Evolutionary conservation across 1,284 basidiomycete species (phyloP).

Genomic region (Veloporphyrellus conicus): DNA sequence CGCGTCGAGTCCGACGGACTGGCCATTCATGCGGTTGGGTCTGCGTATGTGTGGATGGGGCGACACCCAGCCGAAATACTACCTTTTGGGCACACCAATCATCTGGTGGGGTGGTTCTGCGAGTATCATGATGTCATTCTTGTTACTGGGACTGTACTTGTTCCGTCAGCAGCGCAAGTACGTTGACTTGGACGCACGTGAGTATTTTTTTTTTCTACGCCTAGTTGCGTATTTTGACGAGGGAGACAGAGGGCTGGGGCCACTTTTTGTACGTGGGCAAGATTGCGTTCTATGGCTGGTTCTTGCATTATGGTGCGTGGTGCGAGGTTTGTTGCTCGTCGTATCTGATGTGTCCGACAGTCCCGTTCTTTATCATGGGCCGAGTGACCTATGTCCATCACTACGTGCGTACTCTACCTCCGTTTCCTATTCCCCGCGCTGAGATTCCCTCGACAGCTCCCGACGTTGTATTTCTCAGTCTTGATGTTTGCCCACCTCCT

Average conservation of each 20-base stretch:
- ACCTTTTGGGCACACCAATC: constrained; percentile 87
- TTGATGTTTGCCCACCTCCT: constrained; percentile 87
- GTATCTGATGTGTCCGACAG: constrained; percentile 39
- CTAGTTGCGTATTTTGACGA: constrained; percentile 9
- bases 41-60: constrained; percentile 98
- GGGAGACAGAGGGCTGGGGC: constrained; percentile 73
- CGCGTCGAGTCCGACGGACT: constrained; percentile 87
- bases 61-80: constrained; percentile 85
- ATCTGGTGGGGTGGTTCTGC: constrained; percentile 85
- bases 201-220: constrained; percentile 29
- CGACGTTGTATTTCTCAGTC: constrained; percentile 93
- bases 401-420: constrained; percentile 54
- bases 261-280: constrained; percentile 93
- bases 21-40: constrained; percentile 88
- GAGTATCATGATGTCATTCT: constrained; percentile 59
- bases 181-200: constrained; percentile 83
- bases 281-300: constrained; percentile 89
- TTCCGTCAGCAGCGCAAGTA: constrained; percentile 86
- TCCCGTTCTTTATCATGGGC: constrained; percentile 95
- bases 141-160: constrained; percentile 66
- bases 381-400: constrained; percentile 90
- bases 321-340: neutral
- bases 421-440: neutral
- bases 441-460: constrained; percentile 54
- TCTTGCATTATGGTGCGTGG: constrained; percentile 78